Evolutionary conservation across 2,329 filamentous ascomycete genomes (phyloP).

Genomic region (Phaeosphaeriaceae sp.): DNA sequence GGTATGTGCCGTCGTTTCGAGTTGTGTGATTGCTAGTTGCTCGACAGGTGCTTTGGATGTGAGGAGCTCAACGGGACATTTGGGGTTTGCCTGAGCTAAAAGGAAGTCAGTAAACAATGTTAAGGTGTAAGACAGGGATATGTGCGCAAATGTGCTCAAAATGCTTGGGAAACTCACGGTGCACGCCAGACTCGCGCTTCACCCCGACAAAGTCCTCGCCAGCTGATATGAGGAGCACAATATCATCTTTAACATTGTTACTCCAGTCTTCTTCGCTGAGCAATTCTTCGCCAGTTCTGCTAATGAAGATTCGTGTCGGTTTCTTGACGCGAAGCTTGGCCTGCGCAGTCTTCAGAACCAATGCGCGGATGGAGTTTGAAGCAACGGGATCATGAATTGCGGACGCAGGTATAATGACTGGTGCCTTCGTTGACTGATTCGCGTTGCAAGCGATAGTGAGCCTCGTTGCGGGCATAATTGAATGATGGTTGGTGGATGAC

Average conservation of each 20-base stretch:
- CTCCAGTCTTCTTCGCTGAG: conserved; percentile 36
- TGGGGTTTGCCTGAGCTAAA: conserved; percentile 22
- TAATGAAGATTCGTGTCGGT: conserved; percentile 35
- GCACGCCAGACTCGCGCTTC: conserved; percentile 20
- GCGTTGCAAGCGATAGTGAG: conserved; percentile 42
- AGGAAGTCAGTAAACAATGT: conserved; percentile 4
- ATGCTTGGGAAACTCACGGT: conserved; percentile 20
- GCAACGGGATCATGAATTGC: conserved; percentile 21
- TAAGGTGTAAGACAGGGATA: conserved; percentile 7
- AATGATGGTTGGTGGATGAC: neutral
- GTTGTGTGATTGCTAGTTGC: conserved; percentile 36
- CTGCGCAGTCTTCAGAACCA: conserved; percentile 39
- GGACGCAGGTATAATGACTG: conserved; percentile 32
- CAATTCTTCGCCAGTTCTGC: conserved; percentile 35
- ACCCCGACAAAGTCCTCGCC: conserved; percentile 44
- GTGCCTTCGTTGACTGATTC: conserved; percentile 37
- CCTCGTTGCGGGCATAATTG: conserved; percentile 26
- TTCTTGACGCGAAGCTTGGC: conserved; percentile 42
- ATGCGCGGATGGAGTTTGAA: conserved; percentile 24
- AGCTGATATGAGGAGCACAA: conserved; percentile 36
- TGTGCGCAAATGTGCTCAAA: conserved; percentile 34
- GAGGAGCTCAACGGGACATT: conserved; percentile 19
- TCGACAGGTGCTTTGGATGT: conserved; percentile 8
- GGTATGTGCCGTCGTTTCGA: conserved; percentile 38
- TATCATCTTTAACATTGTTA: conserved; percentile 28